Evolutionary conservation across 2,329 filamentous ascomycete species (phyloP).

Genomic region (Trichophyton simii): DNA sequence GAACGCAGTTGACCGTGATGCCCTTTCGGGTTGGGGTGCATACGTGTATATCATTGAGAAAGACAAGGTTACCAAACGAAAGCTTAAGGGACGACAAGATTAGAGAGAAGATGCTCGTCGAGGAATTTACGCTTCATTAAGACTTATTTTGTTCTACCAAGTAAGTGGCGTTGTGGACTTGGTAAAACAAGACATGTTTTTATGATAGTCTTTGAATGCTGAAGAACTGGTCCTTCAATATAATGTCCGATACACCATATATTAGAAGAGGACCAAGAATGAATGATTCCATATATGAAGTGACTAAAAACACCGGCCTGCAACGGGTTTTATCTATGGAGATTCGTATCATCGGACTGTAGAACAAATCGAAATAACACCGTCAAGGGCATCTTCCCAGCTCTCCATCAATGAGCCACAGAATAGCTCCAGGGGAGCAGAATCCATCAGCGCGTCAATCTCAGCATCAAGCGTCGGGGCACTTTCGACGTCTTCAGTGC

Average conservation of each 20-base stretch:
- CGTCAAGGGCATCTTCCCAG: conserved; percentile 35
- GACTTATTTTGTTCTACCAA: neutral
- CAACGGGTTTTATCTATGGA: neutral
- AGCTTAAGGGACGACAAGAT: conserved; percentile 96
- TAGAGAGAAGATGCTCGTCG: conserved; percentile 31
- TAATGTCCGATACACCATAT: neutral
- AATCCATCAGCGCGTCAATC: conserved; percentile 27
- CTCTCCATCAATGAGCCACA: conserved; percentile 36
- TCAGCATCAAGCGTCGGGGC: conserved; percentile 18
- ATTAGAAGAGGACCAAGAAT: neutral
- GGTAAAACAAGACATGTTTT: neutral
- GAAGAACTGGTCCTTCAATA: neutral
- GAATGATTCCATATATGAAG: neutral
- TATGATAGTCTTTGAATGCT: neutral
- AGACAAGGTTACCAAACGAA: conserved; percentile 97
- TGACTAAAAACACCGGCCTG: neutral
- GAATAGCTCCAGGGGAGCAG: conserved; percentile 30
- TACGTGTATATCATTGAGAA: conserved; percentile 99
- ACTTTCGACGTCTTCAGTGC: neutral
- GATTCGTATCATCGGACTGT: neutral
- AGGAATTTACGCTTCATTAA: neutral
- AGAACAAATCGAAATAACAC: conserved; percentile 17
- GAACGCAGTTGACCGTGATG: conserved; percentile 93
- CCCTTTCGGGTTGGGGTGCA: conserved; percentile 92
- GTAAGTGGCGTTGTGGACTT: conserved; percentile 1